Conservation (phyloP, 495 filamentous ascomycete genomes). For the Tuber calosporum region DNA sequence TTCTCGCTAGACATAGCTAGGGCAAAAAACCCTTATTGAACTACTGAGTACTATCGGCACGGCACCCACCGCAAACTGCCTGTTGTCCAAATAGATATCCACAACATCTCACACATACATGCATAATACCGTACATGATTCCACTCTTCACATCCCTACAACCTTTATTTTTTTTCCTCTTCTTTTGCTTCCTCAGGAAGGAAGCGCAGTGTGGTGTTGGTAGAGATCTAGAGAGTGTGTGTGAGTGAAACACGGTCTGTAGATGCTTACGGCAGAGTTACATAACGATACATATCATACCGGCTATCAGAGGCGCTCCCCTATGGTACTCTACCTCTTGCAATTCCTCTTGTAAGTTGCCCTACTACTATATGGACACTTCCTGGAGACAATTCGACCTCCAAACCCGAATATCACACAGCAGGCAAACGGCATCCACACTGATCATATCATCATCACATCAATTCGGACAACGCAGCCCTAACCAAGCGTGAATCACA, state of each 20-base stretch:
- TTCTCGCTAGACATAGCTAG: too few species aligned
- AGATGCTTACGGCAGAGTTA: neutral
- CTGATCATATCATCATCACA: neutral
- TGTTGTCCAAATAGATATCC: neutral
- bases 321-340: neutral
- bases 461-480: neutral
- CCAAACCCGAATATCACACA: neutral
- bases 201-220: neutral
- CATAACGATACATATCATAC: neutral
- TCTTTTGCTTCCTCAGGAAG: neutral
- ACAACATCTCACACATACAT: neutral
- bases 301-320: neutral
- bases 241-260: neutral
- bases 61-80: neutral
- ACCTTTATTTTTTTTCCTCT: neutral
- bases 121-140: neutral
- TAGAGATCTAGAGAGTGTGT: neutral
- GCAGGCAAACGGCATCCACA: neutral
- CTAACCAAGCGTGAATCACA: neutral
- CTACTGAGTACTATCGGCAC: neutral
- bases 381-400: neutral
- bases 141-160: neutral
- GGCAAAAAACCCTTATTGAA: too few species aligned
- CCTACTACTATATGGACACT: neutral
- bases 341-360: neutral